phyloP scores from a whole-genome alignment of 805 yeast species.

The Jamesozyma lodderae region DNA sequence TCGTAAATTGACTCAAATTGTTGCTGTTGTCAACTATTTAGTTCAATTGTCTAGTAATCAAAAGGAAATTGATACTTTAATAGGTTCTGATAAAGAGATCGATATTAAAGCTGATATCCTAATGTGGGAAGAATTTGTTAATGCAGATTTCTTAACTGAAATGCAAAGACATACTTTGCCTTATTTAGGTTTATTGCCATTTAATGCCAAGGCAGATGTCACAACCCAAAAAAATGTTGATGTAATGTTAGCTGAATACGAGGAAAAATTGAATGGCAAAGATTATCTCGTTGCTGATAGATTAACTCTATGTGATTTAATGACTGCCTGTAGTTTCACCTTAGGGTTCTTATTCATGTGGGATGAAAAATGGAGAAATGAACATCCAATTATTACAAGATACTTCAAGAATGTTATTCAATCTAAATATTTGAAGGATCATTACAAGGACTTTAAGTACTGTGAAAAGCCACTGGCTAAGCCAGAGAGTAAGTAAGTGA shows the following conservation, averaged over 20 bases:
- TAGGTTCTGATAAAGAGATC: constrained; percentile 36
- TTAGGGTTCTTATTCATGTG: constrained; percentile 39
- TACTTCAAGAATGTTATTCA: constrained; percentile 8
- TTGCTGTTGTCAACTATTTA: constrained; percentile 50
- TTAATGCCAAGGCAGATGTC: constrained; percentile 59
- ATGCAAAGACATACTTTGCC: constrained; percentile 43
- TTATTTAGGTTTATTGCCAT: constrained; percentile 53
- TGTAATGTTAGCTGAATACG: constrained; percentile 36
- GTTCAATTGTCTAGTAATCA: constrained; percentile 30
- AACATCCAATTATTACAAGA: constrained; percentile 44
- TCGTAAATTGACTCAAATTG: constrained; percentile 56
- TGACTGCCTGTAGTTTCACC: constrained; percentile 11
- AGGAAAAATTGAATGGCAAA: constrained; percentile 46
- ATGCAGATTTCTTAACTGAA: constrained; percentile 50
- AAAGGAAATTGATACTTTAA: constrained; percentile 34
- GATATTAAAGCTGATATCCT: constrained; percentile 44
- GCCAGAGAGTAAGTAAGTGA: too few species aligned
- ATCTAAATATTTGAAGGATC: constrained; percentile 7
- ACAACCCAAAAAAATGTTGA: constrained; percentile 34
- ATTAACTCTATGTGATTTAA: constrained; percentile 32
- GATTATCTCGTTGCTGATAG: constrained; percentile 67
- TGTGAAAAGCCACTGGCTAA: too few species aligned
- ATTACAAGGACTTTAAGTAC: constrained; percentile 1
- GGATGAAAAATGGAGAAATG: constrained; percentile 54
- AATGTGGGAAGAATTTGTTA: constrained; percentile 69